Evolutionary conservation across 2,329 filamentous ascomycete genomes (phyloP), one percentile per base, ranked within the genome.

Genomic region (Diaporthe eres): DNA sequence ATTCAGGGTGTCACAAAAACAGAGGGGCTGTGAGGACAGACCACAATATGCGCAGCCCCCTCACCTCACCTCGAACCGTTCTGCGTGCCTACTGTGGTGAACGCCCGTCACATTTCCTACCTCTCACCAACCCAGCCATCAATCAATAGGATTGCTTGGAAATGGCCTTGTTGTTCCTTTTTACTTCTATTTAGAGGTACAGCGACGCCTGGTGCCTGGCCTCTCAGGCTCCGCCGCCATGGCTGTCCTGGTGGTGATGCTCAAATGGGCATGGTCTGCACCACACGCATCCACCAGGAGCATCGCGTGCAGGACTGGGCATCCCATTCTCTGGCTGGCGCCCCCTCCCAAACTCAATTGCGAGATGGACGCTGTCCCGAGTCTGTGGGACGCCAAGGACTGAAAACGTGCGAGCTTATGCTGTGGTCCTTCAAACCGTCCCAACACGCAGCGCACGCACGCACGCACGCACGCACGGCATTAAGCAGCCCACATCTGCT

Each of bases 321-420:
- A 34, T 55, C 49, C 25, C 34, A 68, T 53, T 10, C 25, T 55
- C 47, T 68, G 15, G 44, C 65, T 13, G 47, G 31, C 31, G 31
- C 34, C 65, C 65, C 65, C 49, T 28, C 49, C 65, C 22, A 70
- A 70, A 70, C 65, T 70, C 65, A 70, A 70, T 70, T 70, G 49
- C 49, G 49, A 55, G 49, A 51, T 70, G 49, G 47, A 31, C n/a
- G 49, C 49, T 42, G 65, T 70, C 65, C 65, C 65, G 65, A 70
- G 49, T 70, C 49, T 70, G 34, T 55, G 65, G 65, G 65, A 70
- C 65, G 65, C 65, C 65, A 70, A 70, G 65, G 22, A 42, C n/a
- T 55, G 65, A 55, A 53, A 63, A 72, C 71, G 57, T 58, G 44
- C 71, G 47, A 72, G 51, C 42, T 51, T 72, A 70, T 61, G 57